Evolutionary conservation across 495 filamentous ascomycete species (phyloP).

Genomic region (Ramalina intermedia): DNA sequence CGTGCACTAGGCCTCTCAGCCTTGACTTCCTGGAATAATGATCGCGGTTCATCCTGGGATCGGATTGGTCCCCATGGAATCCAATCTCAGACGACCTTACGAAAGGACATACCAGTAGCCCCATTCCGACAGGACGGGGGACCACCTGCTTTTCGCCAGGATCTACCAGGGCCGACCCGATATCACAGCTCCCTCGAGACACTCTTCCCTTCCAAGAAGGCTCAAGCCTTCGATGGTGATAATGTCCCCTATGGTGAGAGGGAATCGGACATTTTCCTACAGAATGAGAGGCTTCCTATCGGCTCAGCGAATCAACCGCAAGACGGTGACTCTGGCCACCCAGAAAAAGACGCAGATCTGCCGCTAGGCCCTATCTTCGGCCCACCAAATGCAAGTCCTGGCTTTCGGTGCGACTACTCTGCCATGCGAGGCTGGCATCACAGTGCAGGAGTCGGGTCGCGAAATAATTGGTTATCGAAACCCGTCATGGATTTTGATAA

Average conservation of each 20-base stretch:
- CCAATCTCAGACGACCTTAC: too few relatives aligned
- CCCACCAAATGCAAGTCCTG: slow-evolving; percentile 1
- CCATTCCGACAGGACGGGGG: not conserved
- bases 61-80: too few relatives aligned
- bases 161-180: too few relatives aligned
- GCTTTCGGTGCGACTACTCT: slow-evolving; percentile 7
- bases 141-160: too few relatives aligned
- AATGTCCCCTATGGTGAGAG: not conserved
- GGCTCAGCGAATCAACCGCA: too few relatives aligned
- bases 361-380: slow-evolving; percentile 4
- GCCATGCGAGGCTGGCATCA: slow-evolving; percentile 1
- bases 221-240: not conserved
- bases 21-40: slow-evolving; percentile 1
- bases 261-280: not conserved
- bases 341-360: not conserved
- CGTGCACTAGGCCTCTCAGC: slow-evolving; percentile 3
- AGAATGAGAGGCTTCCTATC: not conserved
- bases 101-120: not conserved
- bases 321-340: not conserved
- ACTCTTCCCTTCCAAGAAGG: too few relatives aligned
- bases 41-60: not conserved
- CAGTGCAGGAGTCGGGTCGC: not conserved
- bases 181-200: too few relatives aligned
- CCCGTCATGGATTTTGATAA: not conserved
- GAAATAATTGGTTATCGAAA: slow-evolving; percentile 2